These are phyloP conservation scores for Sclerotinia borealis DNA, from an alignment of 2,329 filamentous ascomycete genomes.

Conservation along the genomic window DNA sequence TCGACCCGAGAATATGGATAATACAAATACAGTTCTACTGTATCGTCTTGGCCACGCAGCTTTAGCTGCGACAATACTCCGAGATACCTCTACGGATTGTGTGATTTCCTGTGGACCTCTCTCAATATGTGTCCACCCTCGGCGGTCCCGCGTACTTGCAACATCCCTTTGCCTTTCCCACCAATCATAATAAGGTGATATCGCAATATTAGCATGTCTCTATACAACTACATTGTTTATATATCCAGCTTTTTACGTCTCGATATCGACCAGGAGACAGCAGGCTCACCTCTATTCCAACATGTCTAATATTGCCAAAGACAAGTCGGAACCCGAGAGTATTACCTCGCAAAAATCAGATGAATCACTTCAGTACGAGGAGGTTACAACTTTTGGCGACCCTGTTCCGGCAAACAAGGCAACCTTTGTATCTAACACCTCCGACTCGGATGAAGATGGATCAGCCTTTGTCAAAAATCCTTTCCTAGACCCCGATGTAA, in stretches of 20 bases:
- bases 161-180: neutral
- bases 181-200: neutral
- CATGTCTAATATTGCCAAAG: neutral
- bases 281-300: neutral
- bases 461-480: conserved; percentile 16
- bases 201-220: neutral
- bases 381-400: conserved; percentile 15
- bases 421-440: neutral
- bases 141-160: neutral
- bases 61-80: neutral
- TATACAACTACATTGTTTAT: neutral
- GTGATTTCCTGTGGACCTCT: conserved; percentile 7
- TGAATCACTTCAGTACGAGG: conserved; percentile 16
- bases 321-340: neutral
- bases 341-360: neutral
- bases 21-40: too few species aligned
- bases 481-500: conserved; percentile 27
- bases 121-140: neutral
- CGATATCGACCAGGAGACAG: neutral
- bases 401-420: conserved; percentile 11
- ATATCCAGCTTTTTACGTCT: neutral
- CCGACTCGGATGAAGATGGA: conserved; percentile 20
- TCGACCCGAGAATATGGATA: neutral
- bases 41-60: neutral
- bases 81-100: neutral